These are phyloP conservation scores for Hyparrhenia diplandra DNA, from an alignment of 176 grass and related monocot genomes.

Conservation along the genomic window DNA sequence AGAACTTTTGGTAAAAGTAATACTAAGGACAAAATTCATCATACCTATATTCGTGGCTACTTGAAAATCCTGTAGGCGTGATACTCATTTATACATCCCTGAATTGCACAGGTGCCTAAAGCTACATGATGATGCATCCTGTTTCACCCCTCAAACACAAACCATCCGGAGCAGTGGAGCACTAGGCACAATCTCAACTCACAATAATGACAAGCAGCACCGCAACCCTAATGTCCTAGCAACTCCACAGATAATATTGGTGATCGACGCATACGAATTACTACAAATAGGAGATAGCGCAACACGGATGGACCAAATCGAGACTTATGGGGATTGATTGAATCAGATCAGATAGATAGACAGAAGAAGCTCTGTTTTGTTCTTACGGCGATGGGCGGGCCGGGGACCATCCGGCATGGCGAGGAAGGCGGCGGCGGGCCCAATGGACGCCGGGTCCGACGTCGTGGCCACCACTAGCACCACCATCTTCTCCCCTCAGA, in stretches of 20 bases:
- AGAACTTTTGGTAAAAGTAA: background rate
- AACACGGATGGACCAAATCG: background rate
- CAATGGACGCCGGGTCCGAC: constrained; percentile 63
- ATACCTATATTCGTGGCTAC: background rate
- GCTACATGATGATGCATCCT: background rate
- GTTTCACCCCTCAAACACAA: background rate
- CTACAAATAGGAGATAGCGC: background rate
- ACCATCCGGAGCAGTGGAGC: background rate
- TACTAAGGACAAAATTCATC: background rate
- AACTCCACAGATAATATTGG: background rate
- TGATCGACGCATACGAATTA: background rate
- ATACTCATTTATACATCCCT: background rate
- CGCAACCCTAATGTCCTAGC: background rate
- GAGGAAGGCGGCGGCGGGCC: constrained; percentile 67
- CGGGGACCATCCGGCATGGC: constrained; percentile 80
- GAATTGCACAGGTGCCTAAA: background rate
- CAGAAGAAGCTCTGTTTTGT: background rate
- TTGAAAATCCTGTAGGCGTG: background rate
- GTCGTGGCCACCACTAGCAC: constrained; percentile 70
- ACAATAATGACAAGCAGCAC: background rate
- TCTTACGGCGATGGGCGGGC: constrained; percentile 49
- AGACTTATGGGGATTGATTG: background rate
- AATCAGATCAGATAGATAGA: background rate
- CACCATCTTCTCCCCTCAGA: constrained; percentile 34
- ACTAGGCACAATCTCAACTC: background rate